Conservation (phyloP, 2,329 filamentous ascomycete genomes). For the Claviceps monticola region DNA sequence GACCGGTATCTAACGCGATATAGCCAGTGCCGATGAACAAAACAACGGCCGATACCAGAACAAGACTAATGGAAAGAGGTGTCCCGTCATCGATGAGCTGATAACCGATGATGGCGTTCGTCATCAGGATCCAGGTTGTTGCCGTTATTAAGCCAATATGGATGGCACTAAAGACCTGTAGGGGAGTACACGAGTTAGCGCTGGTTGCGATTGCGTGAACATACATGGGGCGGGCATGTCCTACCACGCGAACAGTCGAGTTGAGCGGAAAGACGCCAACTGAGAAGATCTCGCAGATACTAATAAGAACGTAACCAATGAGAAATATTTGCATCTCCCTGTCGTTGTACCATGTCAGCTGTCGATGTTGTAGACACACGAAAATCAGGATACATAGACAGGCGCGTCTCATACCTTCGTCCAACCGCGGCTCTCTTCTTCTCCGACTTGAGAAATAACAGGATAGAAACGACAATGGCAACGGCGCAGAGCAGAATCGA, state of each 20-base stretch:
- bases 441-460: conserved; percentile 69
- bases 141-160: conserved; percentile 84
- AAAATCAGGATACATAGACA: background rate
- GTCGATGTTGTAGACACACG: background rate
- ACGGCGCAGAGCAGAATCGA: conserved; percentile 73
- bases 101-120: conserved; percentile 86
- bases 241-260: conserved; percentile 55
- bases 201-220: conserved; percentile 25
- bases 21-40: conserved; percentile 88
- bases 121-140: conserved; percentile 77
- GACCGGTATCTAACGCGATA: conserved; percentile 87
- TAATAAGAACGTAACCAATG: conserved; percentile 68
- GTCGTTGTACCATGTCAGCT: conserved; percentile 7
- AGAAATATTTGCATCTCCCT: conserved; percentile 98
- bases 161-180: conserved; percentile 70
- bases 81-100: conserved; percentile 93
- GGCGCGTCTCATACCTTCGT: conserved; percentile 49
- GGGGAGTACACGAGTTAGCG: conserved; percentile 31
- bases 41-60: conserved; percentile 52
- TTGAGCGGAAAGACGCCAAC: conserved; percentile 76
- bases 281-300: conserved; percentile 93
- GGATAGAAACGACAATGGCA: conserved; percentile 53
- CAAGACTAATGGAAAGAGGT: conserved; percentile 62
- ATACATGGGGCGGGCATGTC: conserved; percentile 16
- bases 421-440: conserved; percentile 89